Evolutionary conservation across 768 basidiomycete species (phyloP), one percentile per base, ranked within the genome.

Genomic region (Hygrocybe punicea): DNA sequence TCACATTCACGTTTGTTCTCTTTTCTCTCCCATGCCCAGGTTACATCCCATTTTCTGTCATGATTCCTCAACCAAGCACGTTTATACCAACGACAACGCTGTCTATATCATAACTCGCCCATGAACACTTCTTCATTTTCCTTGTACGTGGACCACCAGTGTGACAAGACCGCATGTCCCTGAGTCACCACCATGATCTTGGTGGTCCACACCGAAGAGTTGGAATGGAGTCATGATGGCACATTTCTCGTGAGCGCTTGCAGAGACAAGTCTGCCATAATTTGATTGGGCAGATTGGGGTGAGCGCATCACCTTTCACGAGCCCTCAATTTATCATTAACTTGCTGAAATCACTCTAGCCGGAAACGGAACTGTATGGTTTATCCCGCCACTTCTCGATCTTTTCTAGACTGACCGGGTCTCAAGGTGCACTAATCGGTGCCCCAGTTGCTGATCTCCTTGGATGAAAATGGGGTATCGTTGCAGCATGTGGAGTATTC

Each of bases 171-270:
- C 24, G 81, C 81, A 39, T 98, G 98, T 73, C 97, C 97, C 6
- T 81, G 83, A 45, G 77, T 87, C 23, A 94, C 91, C 11, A 94
- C 92, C 3, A 87, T 89, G 23, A 86, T 94, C 51, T 75, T 98
- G 58, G 82, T 85, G 46, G 91, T 87, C 29, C 96, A 98, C 71
- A 81, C 78, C 10, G 92, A 98, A 67, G 93, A 99, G 69, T 94
- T 98, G 58, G 89, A 88, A 68, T 99, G 95, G 95, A 96, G 93
- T 71, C 91, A 91, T 63, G 86, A 87, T 67, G 97, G 97, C 2
- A 71, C 73, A 49, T 86, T 81, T 64, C 77, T 99, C 50, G 97
- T 94, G 29, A 94, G 86, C 61, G 90, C 89, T 36, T 89, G 94
- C 55, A 91, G 84, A 70, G 96, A 98, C 72, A 84, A 83, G 74